Evolutionary conservation across 192 early-diverging fungal genomes (phyloP).

Genomic region (Backusella psychrophila): DNA sequence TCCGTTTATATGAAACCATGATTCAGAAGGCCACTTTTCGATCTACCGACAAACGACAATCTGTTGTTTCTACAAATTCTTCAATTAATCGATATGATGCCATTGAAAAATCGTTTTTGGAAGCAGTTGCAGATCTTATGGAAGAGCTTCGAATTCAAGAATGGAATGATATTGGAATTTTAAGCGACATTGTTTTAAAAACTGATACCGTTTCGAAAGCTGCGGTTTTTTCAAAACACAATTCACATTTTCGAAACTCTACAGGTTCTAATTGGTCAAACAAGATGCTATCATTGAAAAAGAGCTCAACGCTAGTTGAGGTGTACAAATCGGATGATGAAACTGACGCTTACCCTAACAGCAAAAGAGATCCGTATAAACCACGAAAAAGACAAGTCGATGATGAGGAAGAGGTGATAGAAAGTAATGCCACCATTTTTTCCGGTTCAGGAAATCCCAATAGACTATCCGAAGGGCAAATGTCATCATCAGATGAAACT

Average conservation of each 20-base stretch:
- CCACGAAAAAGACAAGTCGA: not conserved
- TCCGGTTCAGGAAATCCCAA: not conserved
- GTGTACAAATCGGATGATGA: not conserved
- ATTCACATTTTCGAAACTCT: not conserved
- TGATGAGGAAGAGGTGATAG: not conserved
- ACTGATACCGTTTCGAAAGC: constrained; percentile 14
- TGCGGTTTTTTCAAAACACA: not conserved
- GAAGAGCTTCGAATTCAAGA: constrained; percentile 1
- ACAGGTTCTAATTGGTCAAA: not conserved
- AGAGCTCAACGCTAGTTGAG: not conserved
- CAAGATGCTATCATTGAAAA: not conserved
- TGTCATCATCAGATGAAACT: not conserved
- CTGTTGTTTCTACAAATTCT: not conserved
- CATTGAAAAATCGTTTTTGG: constrained; percentile 12
- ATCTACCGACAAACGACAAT: not conserved
- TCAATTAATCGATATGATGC: not conserved
- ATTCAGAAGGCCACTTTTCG: not conserved
- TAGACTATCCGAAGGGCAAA: not conserved
- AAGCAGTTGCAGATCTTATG: not conserved
- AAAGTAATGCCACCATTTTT: not conserved
- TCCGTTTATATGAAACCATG: constrained; percentile 15
- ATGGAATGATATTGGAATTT: constrained; percentile 4
- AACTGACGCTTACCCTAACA: not conserved
- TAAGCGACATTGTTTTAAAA: constrained; percentile 16
- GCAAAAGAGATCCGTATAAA: not conserved